phyloP scores from a whole-genome alignment of 1,284 basidiomycete species.

The Anthracocystis walkeri region DNA sequence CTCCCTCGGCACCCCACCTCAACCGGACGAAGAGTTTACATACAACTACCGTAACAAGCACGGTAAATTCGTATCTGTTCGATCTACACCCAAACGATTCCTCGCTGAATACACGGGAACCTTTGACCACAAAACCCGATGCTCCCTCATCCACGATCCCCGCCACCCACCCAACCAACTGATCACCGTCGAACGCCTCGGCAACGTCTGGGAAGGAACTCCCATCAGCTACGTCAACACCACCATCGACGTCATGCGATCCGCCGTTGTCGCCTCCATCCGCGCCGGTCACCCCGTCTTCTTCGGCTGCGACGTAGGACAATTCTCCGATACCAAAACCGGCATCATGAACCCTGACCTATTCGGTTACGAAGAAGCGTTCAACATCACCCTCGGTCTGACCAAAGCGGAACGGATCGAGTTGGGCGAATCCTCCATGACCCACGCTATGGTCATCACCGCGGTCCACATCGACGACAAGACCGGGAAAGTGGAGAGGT shows the following conservation, averaged over 20 bases:
- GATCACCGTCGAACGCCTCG: slow-evolving; percentile 92
- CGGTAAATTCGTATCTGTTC: slow-evolving; percentile 80
- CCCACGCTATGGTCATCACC: slow-evolving; percentile 77
- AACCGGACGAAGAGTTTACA: slow-evolving; percentile 54
- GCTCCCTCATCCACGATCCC: slow-evolving; percentile 95
- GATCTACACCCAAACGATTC: slow-evolving; percentile 83
- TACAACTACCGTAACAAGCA: slow-evolving; percentile 77
- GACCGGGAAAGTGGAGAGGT: slow-evolving; percentile 81
- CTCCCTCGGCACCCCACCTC: slow-evolving; percentile 74
- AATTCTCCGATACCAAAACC: slow-evolving; percentile 77
- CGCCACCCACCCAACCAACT: slow-evolving; percentile 83
- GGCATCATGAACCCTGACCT: slow-evolving; percentile 85
- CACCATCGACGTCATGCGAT: slow-evolving; percentile 82
- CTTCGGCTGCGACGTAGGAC: slow-evolving; percentile 87
- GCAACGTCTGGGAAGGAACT: slow-evolving; percentile 88
- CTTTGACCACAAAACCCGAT: slow-evolving; percentile 77
- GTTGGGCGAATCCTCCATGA: slow-evolving; percentile 86
- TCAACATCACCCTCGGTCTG: slow-evolving; percentile 75
- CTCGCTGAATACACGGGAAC: slow-evolving; percentile 65
- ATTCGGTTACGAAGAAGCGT: slow-evolving; percentile 76
- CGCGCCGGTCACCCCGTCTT: slow-evolving; percentile 91
- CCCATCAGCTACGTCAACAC: slow-evolving; percentile 89
- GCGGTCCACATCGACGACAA: slow-evolving; percentile 61
- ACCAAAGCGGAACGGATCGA: slow-evolving; percentile 87
- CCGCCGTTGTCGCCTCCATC: slow-evolving; percentile 76